phyloP scores from a whole-genome alignment of 2,329 filamentous ascomycete genomes.

The Talaromyces sp. region DNA sequence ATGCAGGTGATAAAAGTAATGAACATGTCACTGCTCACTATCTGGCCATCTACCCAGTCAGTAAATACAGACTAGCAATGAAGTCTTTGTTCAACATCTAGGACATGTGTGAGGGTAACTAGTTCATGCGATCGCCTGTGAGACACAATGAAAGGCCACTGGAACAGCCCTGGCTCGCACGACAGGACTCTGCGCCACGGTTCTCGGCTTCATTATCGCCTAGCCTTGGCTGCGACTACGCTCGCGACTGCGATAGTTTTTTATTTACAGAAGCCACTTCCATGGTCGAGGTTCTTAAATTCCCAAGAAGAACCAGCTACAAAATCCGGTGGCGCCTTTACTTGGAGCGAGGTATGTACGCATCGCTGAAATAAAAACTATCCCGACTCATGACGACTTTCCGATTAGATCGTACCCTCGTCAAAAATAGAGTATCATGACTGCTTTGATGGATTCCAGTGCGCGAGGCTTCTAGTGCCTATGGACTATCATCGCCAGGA shows the following conservation, averaged over 20 bases:
- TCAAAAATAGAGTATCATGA: slow-evolving; percentile 28
- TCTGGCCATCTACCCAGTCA: neutral
- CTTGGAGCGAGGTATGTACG: slow-evolving; percentile 5
- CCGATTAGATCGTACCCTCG: slow-evolving; percentile 22
- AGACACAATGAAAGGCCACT: neutral
- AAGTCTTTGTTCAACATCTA: neutral
- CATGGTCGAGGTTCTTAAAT: neutral
- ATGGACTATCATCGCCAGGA: slow-evolving; percentile 41
- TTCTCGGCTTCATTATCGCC: neutral
- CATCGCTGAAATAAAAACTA: neutral
- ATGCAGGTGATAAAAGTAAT: neutral
- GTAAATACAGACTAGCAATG: neutral
- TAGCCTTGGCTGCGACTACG: neutral
- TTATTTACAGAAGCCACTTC: neutral
- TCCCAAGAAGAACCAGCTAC: neutral
- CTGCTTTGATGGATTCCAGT: slow-evolving; percentile 45
- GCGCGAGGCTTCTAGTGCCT: slow-evolving; percentile 46
- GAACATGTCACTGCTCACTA: neutral
- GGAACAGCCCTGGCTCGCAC: neutral
- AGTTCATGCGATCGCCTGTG: neutral
- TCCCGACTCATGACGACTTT: neutral
- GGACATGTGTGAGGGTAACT: neutral
- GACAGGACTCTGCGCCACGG: neutral
- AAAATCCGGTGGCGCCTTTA: neutral
- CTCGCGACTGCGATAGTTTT: neutral